phyloP scores from a whole-genome alignment of 2,329 filamentous ascomycete species.

The Aspergillus sp. region DNA sequence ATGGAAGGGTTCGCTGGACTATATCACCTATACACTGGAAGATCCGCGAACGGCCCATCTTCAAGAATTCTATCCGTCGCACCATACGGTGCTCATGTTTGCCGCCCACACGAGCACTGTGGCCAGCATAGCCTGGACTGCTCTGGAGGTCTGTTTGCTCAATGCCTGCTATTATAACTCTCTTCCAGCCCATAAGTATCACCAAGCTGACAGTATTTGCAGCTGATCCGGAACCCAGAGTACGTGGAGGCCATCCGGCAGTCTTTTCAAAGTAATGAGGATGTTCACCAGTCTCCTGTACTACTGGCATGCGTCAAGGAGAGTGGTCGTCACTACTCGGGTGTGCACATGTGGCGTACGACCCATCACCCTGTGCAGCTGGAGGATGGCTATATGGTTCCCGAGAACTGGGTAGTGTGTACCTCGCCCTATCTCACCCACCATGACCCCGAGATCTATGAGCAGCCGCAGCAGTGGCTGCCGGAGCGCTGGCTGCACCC shows the following conservation, averaged over 20 bases:
- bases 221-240: not conserved
- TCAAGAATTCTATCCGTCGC: not conserved
- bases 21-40: conserved; percentile 6
- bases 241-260: not conserved
- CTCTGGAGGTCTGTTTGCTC: not conserved
- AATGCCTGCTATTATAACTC: not conserved
- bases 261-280: not conserved
- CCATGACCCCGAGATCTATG: not conserved
- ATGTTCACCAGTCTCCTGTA: not conserved
- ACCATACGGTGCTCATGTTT: conserved; percentile 8
- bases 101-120: conserved; percentile 10
- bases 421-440: conserved; percentile 6
- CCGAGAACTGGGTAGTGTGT: not conserved
- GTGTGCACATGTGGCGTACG: not conserved
- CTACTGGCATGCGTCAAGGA: conserved; percentile 2
- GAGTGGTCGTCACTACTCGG: conserved; percentile 4
- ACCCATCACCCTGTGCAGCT: not conserved
- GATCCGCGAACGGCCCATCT: conserved; percentile 9
- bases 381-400: not conserved
- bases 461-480: not conserved
- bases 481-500: not conserved
- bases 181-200: not conserved
- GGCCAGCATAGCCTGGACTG: conserved; percentile 7
- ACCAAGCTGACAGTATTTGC: not conserved
- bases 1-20: conserved; percentile 6